Base-by-base conservation (phyloP, 1,284 basidiomycete species). In the Microbotryum scabiosae region DNA sequence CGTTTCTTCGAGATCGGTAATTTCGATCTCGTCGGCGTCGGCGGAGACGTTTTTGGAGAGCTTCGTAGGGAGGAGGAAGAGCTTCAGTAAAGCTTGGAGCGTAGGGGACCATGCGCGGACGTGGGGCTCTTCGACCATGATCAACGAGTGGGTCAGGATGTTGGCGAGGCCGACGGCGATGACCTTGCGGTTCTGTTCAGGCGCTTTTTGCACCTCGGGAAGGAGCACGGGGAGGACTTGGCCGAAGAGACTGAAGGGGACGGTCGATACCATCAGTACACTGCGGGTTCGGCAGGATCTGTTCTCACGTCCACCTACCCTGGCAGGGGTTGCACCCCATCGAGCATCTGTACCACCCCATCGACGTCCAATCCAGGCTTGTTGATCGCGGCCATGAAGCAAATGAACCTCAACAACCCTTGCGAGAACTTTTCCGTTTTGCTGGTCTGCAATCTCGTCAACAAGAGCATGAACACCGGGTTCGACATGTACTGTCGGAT, bases 391-490 rank as follows among this genome's bases (percentile, higher is more conserved):
- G 87, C 82, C 20, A 82, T 78, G 74, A 84, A 87, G 43, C 86
- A 77, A 59, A 94, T 75, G 75, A 96, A 92, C 70, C 84, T 81
- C 12, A 88, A 82, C 71, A 97, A 87, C 53, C 84, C 81, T 72
- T 92, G 89, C 10, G 86, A 84, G 75, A 88, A 96, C 74, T 85
- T 87, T 64, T 93, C 86, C 41, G 93, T 96, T 75, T 92, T 92
- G 77, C 83, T 90, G 25, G 82, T 82, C 71, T 97, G 92, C 76
- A 97, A 80, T 54, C 92, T 74, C 9, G 84, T 94, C 36, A 97
- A 79, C 25, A 97, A 79, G 21, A 88, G 85, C 74, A 92, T 81
- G 70, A 97, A 79, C 52, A 94, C 78, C 1, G 67, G 65, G 26
- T 85, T 82, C 63, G 85, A 85, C 73, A 90, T 82, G 77, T 87